phyloP scores from a whole-genome alignment of 75 land plant genomes.

The Isoetes taiwanensis region DNA sequence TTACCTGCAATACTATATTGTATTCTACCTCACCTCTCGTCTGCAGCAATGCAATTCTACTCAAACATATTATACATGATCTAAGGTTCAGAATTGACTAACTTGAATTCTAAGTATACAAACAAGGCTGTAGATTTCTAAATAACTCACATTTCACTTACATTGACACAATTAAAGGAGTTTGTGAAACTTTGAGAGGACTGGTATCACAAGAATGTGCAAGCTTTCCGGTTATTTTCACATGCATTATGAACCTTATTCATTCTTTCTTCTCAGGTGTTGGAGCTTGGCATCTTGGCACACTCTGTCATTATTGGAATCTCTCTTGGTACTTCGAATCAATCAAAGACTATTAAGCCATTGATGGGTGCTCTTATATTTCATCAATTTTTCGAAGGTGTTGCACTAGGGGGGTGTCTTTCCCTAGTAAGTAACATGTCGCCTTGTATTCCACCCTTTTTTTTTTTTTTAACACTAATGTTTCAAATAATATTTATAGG shows the following conservation, averaged over 20 bases:
- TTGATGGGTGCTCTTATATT: conserved; percentile 26
- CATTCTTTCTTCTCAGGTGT: conserved; percentile 18
- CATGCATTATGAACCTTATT: conserved; percentile 6
- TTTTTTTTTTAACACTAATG: neutral
- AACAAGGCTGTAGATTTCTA: too few species aligned
- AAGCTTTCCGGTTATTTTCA: too few species aligned
- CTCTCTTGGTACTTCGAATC: conserved; percentile 24
- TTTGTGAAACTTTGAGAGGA: too few species aligned
- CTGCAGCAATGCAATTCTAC: too few species aligned
- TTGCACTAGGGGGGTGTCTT: conserved; percentile 31
- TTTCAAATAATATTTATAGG: conserved; percentile 11
- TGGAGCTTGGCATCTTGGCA: conserved; percentile 32
- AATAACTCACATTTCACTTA: too few species aligned
- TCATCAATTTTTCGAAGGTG: conserved; percentile 41
- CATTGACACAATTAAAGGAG: too few species aligned
- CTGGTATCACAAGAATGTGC: too few species aligned
- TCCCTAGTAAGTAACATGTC: conserved; percentile 5
- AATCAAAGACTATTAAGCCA: conserved; percentile 23
- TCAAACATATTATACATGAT: too few species aligned
- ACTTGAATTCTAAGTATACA: too few species aligned
- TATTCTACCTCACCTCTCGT: too few species aligned
- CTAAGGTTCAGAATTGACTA: too few species aligned
- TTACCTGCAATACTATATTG: too few species aligned
- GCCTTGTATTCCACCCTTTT: neutral
- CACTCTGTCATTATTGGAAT: conserved; percentile 33